Base-by-base conservation (phyloP, 495 filamentous ascomycete genomes). In the Neurospora sp. region DNA sequence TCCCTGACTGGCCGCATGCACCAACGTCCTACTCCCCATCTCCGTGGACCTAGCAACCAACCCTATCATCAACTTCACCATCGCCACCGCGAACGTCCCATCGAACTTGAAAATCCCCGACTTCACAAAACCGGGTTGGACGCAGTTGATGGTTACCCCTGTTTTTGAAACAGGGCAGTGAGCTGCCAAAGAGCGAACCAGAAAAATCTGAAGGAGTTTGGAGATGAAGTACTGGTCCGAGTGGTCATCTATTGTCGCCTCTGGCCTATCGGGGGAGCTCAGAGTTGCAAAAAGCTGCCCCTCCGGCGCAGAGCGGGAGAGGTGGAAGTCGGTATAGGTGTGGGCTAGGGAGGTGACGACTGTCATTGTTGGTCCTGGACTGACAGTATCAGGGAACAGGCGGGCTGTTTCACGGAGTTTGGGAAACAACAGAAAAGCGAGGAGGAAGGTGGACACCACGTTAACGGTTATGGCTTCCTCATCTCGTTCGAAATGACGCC, bases 381-480 rank as follows among this genome's bases (percentile, higher is more conserved):
- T 27, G 45, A 12, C 20, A 14, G 9, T 2, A 8, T 72, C 22
- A 45, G 70, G 59, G 68, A 44, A 20, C 5, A 37, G 14, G 4
- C 22, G 40, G 31, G 76, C 79, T 1, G 82, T 82, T 0, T 80
- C 76, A 22, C 76, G 75, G 3, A 86, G 74, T 16, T 79, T 78
- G 1, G 83, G 84, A 17, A 87, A 79, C 16, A 88, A 71, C 0
- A 86, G 81, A 0, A 85, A 72, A 2, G 75, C 83, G 1, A 88
- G 78, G 0, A 88, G 79, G 14, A 85, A 73, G 0, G 82, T 87
- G 39, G 78, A 82, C 73, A 88, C 77, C 16, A 87, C 83, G 70
- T 90, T 90, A 38, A 89, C 85, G 0, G 86, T 86, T 45, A 90
- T 81, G 2, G 74, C 79, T 10, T 73, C 74, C 76, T 88, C 85